Evolutionary conservation across 1,284 basidiomycete species (phyloP), one percentile per base, ranked within the genome.

Genomic region (Cystobasidium sp.): DNA sequence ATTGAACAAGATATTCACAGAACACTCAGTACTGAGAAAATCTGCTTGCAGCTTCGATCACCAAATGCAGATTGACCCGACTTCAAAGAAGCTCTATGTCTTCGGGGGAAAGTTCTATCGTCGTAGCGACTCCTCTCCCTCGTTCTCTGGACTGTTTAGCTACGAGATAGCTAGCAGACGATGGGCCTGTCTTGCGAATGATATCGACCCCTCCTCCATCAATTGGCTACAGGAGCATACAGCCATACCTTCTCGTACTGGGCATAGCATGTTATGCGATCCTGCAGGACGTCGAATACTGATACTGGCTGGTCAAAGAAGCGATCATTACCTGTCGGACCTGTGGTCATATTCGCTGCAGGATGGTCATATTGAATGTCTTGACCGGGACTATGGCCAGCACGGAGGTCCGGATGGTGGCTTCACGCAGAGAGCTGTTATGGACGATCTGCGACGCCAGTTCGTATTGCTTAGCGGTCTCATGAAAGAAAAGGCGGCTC

Each of bases 231-330:
- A 52, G 77, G 77, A 12, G 75, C 75, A 75, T 52, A 79, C 49
- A n/a, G 72, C 78, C 14, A 73, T 80, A 3, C 73, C 79, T 8
- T 76, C 77, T 1, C 77, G 79, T 1, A 80, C 79, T 3, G 82
- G 82, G 0, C 82, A 83, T 76, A 80, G 79, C 47, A 81, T 83
- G 79, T 65, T 82, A 20, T 78, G 81, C 47, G 81, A 83, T 64
- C 59, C 77, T 9, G 64, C 75, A 3, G 31, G 53, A 2, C 73
- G 67, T 14, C 78, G 77, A 39, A 78, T 83, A n/a, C 81, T 80
- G 77, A 78, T 83, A 61, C 72, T 81, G 1, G 79, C 76, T 7
- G 82, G 82, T 3, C 81, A 82, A 62, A 77, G 82, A 6, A 78
- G 78, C 59, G 81, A 81, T 24, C 73, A 71, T 6, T 81, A 81